These are phyloP conservation scores for Echinosophora koreensis DNA, from an alignment of 306 rosid genomes.

Conservation along the genomic window DNA sequence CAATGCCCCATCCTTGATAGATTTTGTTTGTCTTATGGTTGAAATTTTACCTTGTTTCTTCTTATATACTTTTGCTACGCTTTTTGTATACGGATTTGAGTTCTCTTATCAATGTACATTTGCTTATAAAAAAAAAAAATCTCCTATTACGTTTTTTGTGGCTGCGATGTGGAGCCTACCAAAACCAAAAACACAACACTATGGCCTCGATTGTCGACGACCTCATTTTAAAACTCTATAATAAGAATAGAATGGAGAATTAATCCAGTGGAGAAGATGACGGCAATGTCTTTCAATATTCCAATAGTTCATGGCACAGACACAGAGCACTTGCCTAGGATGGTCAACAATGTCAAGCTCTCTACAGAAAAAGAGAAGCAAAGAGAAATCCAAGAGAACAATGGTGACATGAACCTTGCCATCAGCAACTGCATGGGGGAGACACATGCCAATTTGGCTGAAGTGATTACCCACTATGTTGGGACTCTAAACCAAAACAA, in stretches of 20 bases:
- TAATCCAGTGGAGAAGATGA: background rate
- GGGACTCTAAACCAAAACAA: background rate
- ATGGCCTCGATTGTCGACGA: no score
- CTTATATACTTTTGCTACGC: no score
- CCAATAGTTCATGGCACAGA: background rate
- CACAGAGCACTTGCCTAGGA: background rate
- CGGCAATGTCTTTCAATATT: background rate
- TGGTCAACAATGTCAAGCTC: background rate
- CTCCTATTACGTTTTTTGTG: no score
- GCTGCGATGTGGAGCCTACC: no score
- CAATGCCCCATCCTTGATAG: no score
- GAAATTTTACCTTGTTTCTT: no score
- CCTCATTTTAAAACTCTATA: no score
- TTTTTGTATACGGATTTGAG: no score
- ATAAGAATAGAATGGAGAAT: background rate
- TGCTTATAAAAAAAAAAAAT: no score
- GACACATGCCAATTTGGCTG: background rate
- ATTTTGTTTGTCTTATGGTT: no score
- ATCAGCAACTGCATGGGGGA: background rate
- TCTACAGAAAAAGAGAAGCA: background rate
- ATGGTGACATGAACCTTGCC: background rate
- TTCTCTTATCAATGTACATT: no score
- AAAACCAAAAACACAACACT: no score
- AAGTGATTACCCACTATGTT: background rate
- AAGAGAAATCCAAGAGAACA: background rate